Evolutionary conservation across 2,329 filamentous ascomycete species (phyloP).

Genomic region (Aspergillus ochraceoroseus): DNA sequence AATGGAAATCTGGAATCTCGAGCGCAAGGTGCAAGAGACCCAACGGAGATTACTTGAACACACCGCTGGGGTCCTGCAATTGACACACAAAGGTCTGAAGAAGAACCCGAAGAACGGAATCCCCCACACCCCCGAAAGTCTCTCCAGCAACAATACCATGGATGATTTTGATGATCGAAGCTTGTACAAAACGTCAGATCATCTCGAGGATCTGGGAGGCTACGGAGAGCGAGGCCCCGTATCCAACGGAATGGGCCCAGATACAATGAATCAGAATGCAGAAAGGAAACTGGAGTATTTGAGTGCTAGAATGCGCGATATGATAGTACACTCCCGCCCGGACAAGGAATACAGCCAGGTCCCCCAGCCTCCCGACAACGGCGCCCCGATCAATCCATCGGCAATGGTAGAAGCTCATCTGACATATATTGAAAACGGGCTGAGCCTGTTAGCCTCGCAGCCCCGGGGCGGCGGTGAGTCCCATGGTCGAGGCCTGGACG

Average conservation of each 20-base stretch:
- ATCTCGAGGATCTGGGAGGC: constrained; percentile 50
- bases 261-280: constrained; percentile 56
- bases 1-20: constrained; percentile 70
- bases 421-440: constrained; percentile 64
- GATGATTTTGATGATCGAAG: constrained; percentile 72
- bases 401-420: constrained; percentile 53
- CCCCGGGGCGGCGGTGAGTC: constrained; percentile 8
- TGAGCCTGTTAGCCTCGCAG: constrained; percentile 58
- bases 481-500: constrained; percentile 16
- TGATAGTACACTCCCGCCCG: constrained; percentile 52
- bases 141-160: constrained; percentile 57
- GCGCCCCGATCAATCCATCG: constrained; percentile 26
- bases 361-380: constrained; percentile 31
- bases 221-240: constrained; percentile 21
- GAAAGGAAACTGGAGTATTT: constrained; percentile 63
- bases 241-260: constrained; percentile 26
- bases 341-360: constrained; percentile 36
- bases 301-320: constrained; percentile 61
- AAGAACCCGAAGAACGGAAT: constrained; percentile 53
- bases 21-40: constrained; percentile 69
- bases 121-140: constrained; percentile 70
- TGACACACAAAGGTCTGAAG: constrained; percentile 73
- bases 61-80: constrained; percentile 84
- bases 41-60: constrained; percentile 77
- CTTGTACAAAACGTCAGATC: constrained; percentile 65